These are phyloP conservation scores for Aegilops longissima DNA, from an alignment of 176 grass and related monocot genomes.

Conservation along the genomic window DNA sequence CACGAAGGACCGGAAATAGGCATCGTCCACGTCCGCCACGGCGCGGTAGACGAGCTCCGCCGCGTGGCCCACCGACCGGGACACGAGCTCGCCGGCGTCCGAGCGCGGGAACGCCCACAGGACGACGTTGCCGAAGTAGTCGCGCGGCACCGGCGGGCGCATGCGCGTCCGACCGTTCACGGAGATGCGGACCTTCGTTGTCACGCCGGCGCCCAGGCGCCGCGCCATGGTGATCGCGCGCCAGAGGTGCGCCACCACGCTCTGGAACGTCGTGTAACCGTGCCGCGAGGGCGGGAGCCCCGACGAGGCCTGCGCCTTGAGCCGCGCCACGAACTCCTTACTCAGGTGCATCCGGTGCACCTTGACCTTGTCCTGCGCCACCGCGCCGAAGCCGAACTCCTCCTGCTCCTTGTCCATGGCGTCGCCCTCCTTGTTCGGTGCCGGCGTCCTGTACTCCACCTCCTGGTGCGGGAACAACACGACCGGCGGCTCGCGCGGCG, in stretches of 20 bases:
- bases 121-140: too few species aligned
- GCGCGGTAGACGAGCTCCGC: too few species aligned
- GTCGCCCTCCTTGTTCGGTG: neutral
- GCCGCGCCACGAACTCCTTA: constrained; percentile 49
- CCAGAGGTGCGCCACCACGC: constrained; percentile 59
- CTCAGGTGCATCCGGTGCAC: constrained; percentile 60
- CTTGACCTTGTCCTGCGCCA: constrained; percentile 43
- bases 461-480: constrained; percentile 42
- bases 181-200: too few species aligned
- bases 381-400: neutral
- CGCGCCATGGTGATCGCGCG: constrained; percentile 16
- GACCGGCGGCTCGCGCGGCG: constrained; percentile 25
- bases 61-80: too few species aligned
- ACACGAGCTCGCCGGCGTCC: too few species aligned
- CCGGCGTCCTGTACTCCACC: constrained; percentile 30
- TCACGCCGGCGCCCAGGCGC: too few species aligned
- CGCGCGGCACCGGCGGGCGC: too few species aligned
- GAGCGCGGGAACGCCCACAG: too few species aligned
- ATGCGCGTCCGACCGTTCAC: too few species aligned
- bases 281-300: constrained; percentile 5
- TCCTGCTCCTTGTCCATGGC: neutral
- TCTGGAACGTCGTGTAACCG: constrained; percentile 55
- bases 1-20: too few species aligned
- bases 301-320: constrained; percentile 45
- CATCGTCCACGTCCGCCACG: too few species aligned